A percentile compares a stretch with the other conserved stretches of the same genome.
phyloP scores from a whole-genome alignment of 2,329 filamentous ascomycete species.

The Calycina marina region DNA sequence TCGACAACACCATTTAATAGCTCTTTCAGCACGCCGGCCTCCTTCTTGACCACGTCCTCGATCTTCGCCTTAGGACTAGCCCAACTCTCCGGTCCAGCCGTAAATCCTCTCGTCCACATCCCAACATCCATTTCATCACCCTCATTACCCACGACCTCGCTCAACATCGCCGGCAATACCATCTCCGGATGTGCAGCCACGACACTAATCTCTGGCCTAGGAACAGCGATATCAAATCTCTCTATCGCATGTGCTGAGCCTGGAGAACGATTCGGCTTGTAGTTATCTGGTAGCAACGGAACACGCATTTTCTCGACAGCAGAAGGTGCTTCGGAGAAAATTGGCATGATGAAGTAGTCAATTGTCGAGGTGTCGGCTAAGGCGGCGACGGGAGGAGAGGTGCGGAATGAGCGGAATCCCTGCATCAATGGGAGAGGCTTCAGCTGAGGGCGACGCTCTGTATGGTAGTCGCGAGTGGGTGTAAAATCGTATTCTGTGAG shows the following conservation, averaged over 20 bases:
- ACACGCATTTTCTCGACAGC: slow-evolving; percentile 33
- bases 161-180: slow-evolving; percentile 34
- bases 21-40: slow-evolving; percentile 35
- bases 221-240: slow-evolving; percentile 27
- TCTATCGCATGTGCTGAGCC: slow-evolving; percentile 29
- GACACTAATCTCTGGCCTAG: slow-evolving; percentile 34
- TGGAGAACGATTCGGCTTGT: slow-evolving; percentile 20
- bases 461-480: slow-evolving; percentile 14
- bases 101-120: slow-evolving; percentile 29
- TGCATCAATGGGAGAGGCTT: slow-evolving; percentile 45
- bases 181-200: slow-evolving; percentile 40
- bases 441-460: slow-evolving; percentile 22
- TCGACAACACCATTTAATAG: slow-evolving; percentile 43
- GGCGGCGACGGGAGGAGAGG: slow-evolving; percentile 28
- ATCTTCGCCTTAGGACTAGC: slow-evolving; percentile 13
- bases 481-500: slow-evolving; percentile 16
- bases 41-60: slow-evolving; percentile 9
- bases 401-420: slow-evolving; percentile 43
- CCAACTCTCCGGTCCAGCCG: slow-evolving; percentile 23
- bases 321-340: slow-evolving; percentile 22
- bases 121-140: slow-evolving; percentile 36
- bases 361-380: slow-evolving; percentile 19
- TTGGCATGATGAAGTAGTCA: slow-evolving; percentile 38
- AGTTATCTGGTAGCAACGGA: slow-evolving; percentile 46
- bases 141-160: slow-evolving; percentile 38